A percentile compares a stretch with the other conserved stretches of the same genome.
Conservation (phyloP, 1,139 yeast species). For the Hemisphaericaspora lyxosophila region DNA sequence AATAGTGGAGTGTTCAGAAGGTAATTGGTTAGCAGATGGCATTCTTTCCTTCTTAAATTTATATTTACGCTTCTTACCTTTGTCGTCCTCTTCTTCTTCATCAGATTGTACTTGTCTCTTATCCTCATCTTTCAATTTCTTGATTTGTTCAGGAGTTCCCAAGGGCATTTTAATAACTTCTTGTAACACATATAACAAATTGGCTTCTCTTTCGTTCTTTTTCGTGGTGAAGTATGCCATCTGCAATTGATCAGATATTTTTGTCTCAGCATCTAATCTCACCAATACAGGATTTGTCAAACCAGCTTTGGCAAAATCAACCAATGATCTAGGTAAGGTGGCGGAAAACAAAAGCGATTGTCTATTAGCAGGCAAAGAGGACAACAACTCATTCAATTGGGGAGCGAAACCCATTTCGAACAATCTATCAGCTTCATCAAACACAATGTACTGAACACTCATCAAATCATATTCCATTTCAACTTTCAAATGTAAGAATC, state of each 20-base stretch:
- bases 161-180: conserved; percentile 83
- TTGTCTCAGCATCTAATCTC: conserved; percentile 87
- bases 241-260: conserved; percentile 85
- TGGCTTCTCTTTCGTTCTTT: conserved; percentile 87
- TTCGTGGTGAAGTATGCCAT: conserved; percentile 85
- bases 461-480: conserved; percentile 89
- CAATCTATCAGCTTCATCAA: conserved; percentile 97
- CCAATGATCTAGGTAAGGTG: conserved; percentile 86
- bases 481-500: conserved; percentile 90
- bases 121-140: conserved; percentile 49
- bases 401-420: conserved; percentile 98
- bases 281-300: conserved; percentile 87
- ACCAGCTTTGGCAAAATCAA: conserved; percentile 97
- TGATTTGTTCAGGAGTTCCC: conserved; percentile 65
- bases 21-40: conserved; percentile 80
- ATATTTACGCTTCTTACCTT: conserved; percentile 33
- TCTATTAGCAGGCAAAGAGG: conserved; percentile 75
- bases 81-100: conserved; percentile 44
- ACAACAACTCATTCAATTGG: conserved; percentile 86
- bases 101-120: conserved; percentile 47
- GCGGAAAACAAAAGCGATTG: conserved; percentile 93
- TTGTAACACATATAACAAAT: conserved; percentile 69
- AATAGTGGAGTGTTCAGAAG: conserved; percentile 83
- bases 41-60: conserved; percentile 55
- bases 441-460: conserved; percentile 84